Conservation (phyloP, 2,329 filamentous ascomycete species). For the Penicillium sp. region DNA sequence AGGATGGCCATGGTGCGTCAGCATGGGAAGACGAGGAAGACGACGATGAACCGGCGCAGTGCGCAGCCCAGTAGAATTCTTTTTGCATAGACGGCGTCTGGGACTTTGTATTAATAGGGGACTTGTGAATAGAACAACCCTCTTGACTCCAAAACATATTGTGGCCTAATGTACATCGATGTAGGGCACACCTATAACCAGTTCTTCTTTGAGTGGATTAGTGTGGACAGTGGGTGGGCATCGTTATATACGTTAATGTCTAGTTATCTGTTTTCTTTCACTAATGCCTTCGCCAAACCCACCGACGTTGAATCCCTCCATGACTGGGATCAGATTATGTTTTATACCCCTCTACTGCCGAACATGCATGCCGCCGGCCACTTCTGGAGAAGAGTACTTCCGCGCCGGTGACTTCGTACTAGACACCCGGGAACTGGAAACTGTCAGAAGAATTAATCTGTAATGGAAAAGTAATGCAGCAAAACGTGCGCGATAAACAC, state of each 20-base stretch:
- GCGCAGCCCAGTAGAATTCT: conserved; percentile 46
- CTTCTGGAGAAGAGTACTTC: too few relatives aligned
- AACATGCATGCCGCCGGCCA: too few relatives aligned
- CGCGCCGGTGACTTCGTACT: too few relatives aligned
- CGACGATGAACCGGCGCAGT: conserved; percentile 47
- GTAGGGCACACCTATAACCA: background rate
- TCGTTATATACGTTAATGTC: background rate
- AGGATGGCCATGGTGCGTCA: conserved; percentile 42
- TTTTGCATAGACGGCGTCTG: conserved; percentile 33
- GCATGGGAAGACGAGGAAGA: conserved; percentile 52
- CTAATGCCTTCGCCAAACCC: background rate
- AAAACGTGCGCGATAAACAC: too few relatives aligned
- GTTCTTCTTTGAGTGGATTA: conserved; percentile 19
- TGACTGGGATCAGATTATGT: too few relatives aligned
- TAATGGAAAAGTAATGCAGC: background rate
- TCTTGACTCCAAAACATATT: background rate
- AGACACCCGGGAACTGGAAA: background rate
- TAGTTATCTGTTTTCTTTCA: background rate
- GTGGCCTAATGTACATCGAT: background rate
- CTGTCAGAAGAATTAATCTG: background rate
- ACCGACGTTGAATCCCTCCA: too few relatives aligned
- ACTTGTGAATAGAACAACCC: conserved; percentile 4
- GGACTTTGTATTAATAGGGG: conserved; percentile 15
- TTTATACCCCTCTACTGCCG: too few relatives aligned
- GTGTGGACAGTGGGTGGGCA: conserved; percentile 38